Evolutionary conservation across 805 yeast species (phyloP).

Genomic region (Saccharomycopsis synnaedendra): DNA sequence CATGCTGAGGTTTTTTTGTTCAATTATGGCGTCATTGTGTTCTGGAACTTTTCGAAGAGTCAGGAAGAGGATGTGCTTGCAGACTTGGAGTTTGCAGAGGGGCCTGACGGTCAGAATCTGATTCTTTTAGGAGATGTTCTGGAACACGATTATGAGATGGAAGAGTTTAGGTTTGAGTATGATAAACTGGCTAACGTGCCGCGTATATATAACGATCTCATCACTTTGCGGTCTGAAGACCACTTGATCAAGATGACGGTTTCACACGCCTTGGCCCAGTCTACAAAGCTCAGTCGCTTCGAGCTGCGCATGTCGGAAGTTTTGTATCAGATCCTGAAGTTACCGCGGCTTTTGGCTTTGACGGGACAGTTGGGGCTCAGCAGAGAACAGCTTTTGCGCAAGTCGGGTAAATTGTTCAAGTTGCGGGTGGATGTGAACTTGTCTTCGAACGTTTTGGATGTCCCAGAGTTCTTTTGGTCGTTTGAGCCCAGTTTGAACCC

Average conservation of each 20-base stretch:
- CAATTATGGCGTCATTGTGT: constrained; percentile 91
- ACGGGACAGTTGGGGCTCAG: constrained; percentile 82
- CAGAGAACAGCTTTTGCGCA: constrained; percentile 73
- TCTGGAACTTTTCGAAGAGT: constrained; percentile 89
- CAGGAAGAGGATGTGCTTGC: constrained; percentile 93
- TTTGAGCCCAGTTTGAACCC: constrained; percentile 93
- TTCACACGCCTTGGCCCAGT: constrained; percentile 95
- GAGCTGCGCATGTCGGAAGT: constrained; percentile 85
- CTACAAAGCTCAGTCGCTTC: constrained; percentile 81
- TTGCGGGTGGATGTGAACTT: constrained; percentile 88
- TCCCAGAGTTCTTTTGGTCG: constrained; percentile 96
- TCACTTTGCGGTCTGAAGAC: constrained; percentile 82
- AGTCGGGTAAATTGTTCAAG: constrained; percentile 85
- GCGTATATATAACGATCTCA: constrained; percentile 85
- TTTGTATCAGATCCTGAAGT: constrained; percentile 71
- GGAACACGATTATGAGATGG: constrained; percentile 88
- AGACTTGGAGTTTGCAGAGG: constrained; percentile 52
- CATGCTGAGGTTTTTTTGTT: constrained; percentile 86
- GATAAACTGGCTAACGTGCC: constrained; percentile 52
- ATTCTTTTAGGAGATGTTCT: constrained; percentile 62
- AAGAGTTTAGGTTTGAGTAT: constrained; percentile 44
- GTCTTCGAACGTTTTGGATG: constrained; percentile 81
- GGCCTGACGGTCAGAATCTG: constrained; percentile 29
- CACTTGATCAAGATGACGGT: constrained; percentile 85
- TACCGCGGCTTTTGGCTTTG: constrained; percentile 82